Base-by-base conservation (phyloP, 2,329 filamentous ascomycete genomes). In the Pseudogymnoascus sp. region DNA sequence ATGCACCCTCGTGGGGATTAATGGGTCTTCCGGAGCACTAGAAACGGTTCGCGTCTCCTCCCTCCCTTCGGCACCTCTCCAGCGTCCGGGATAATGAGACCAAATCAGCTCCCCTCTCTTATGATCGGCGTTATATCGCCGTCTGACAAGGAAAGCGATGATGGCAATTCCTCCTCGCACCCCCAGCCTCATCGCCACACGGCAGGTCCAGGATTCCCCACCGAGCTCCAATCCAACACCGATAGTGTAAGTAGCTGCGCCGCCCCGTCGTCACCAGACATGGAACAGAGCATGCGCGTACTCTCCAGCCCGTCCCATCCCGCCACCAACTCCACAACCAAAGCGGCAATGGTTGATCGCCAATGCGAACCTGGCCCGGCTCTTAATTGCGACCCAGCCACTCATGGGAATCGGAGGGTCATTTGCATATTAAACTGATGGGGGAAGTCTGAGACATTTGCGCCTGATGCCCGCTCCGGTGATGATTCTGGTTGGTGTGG, bases 41-140 rank as follows among this genome's bases (percentile, higher is more conserved):
- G 45, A 52, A 52, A 52, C 45, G 45, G 45, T 52, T 52, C 45
- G 45, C 45, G 45, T 52, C 45, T 52, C 45, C n/a, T 16, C n/a
- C 45, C 45, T 30, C 45, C 45, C 25, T 30, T 33, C 45, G 25
- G 45, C 45, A 52, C 4, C 25, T 19, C 45, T 33, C 45, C 45
- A 52, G 45, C n/a, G n/a, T 3, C 45, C 8, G n/a, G 45, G 45
- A 52, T 52, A 52, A 1, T 52, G 45, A 52, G 45, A 30, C 45
- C 25, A 16, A 19, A 30, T 19, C 45, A 30, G 42, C 42, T 45
- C 25, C 14, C 42, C 14, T 30, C 45, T 30, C 25, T 52, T 30
- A 52, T 33, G 45, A 52, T 52, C 45, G 25, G 9, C 45, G 25
- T 52, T 6, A 30, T 52, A 30, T 52, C 45, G 25, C 45, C 45